Conservation (phyloP, 2,329 filamentous ascomycete species). For the Ceratocystiopsis brevicomis region DNA sequence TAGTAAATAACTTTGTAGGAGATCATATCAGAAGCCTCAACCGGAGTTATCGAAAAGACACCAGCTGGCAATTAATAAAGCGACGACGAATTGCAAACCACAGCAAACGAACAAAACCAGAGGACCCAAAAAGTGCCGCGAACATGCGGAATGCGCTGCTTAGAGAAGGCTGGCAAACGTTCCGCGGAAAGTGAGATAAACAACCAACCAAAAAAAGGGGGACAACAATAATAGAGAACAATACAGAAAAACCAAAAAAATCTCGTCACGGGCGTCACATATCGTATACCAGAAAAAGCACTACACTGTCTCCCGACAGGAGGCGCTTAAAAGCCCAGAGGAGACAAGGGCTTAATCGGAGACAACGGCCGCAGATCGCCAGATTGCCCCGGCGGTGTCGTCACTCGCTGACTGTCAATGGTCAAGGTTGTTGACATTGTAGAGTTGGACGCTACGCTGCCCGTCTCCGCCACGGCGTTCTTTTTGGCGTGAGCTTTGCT, state of each 20-base stretch:
- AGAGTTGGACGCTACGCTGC: slow-evolving; percentile 24
- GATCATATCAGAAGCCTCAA: not conserved
- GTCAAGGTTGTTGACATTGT: slow-evolving; percentile 27
- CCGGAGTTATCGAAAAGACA: not conserved
- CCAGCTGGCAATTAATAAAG: slow-evolving; percentile 1
- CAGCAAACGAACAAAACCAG: too few relatives aligned
- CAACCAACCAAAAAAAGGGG: not conserved
- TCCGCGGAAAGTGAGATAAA: not conserved
- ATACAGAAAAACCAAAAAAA: not conserved
- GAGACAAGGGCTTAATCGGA: slow-evolving; percentile 47
- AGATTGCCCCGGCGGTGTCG: slow-evolving; percentile 16
- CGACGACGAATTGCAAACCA: too few relatives aligned
- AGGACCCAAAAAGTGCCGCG: too few relatives aligned
- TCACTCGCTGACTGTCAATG: slow-evolving; percentile 23
- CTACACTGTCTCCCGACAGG: not conserved
- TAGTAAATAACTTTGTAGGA: not conserved
- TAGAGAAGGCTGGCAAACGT: too few relatives aligned
- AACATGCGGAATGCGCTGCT: too few relatives aligned
- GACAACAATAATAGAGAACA: not conserved
- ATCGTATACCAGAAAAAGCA: too few relatives aligned
- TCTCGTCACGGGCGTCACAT: slow-evolving; percentile 7
- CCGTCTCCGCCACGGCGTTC: slow-evolving; percentile 23
- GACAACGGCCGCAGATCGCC: slow-evolving; percentile 37
- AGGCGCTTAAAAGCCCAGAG: slow-evolving; percentile 31
- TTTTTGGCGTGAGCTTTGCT: slow-evolving; percentile 22